Evolutionary conservation across 2,329 filamentous ascomycete genomes (phyloP), one percentile per base, ranked within the genome.

Genomic region (Talaromyces atroroseus): DNA sequence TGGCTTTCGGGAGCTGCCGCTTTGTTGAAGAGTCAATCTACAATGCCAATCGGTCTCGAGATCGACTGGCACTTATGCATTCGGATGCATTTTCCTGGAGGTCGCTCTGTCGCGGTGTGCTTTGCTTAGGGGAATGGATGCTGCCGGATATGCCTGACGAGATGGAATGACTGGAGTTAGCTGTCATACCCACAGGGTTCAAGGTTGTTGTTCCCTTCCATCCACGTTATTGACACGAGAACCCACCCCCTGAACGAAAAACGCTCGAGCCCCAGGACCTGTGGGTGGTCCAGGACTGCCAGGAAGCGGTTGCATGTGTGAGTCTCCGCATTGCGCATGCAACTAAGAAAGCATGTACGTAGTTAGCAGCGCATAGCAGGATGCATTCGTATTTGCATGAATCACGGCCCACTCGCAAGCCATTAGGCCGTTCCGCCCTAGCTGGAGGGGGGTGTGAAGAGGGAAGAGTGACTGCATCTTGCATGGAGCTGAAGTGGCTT

Each of bases 151-250:
- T 47, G 26, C 24, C 34, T 32, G 12, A 12, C 23, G 14, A 40
- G 18, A 32, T 32, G 48, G 8, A 12, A n/a, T 6, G 34, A 21
- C 36, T 49, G 16, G 45, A 40, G 44, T 16, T 42, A 42, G 45
- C 44, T 54, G 52, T 54, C 52, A 42, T 26, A 42, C 52, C 40
- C 38, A 46, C 52, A 54, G 52, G 45, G 45, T 18, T 42, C 40
- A 42, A 42, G 40, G 40, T 42, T 42, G 40, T 42, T 42, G 36
- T 40, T n/a, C 40, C 40, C 26, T 23, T 20, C 38, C 34, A 45
- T 42, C 52, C 52, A 54, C 52, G 45, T 54, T 54, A 54, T 32
- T 49, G 52, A 54, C 52, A 48, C 45, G 44, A 47, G 21, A 36
- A 47, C 11, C 51, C 40, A 46, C 50, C 11, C 21, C 44, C 42